phyloP scores from a whole-genome alignment of 805 yeast species.

The Tetrapisispora pingtungensis region DNA sequence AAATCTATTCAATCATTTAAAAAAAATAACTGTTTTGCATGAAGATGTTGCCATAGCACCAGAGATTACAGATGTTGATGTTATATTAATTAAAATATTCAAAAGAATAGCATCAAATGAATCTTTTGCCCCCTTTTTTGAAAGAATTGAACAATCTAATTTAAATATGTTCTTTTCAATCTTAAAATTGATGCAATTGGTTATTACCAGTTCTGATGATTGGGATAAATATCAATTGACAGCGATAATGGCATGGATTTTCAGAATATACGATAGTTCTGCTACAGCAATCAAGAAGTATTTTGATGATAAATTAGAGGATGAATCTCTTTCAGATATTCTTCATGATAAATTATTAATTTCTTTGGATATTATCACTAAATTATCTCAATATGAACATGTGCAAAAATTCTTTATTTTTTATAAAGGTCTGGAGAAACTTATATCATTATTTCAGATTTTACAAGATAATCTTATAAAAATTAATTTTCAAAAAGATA shows the following conservation, averaged over 20 bases:
- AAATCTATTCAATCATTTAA: constrained; percentile 5
- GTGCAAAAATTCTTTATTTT: constrained; percentile 30
- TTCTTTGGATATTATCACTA: constrained; percentile 28
- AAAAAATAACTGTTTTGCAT: not conserved
- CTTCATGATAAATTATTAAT: constrained; percentile 25
- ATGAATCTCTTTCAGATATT: constrained; percentile 9
- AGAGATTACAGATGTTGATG: constrained; percentile 7
- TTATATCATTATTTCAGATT: constrained; percentile 24
- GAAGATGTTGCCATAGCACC: not conserved
- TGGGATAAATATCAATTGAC: constrained; percentile 33
- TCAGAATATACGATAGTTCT: constrained; percentile 23
- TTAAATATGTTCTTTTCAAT: constrained; percentile 9
- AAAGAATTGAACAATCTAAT: constrained; percentile 7
- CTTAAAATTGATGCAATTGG: constrained; percentile 24
- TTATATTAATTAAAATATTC: constrained; percentile 22
- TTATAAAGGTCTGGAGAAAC: constrained; percentile 30
- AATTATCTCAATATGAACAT: constrained; percentile 28
- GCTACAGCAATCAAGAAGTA: constrained; percentile 15
- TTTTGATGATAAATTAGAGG: constrained; percentile 15
- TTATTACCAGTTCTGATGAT: constrained; percentile 29
- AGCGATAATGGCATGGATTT: constrained; percentile 33
- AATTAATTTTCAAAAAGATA: constrained; percentile 21
- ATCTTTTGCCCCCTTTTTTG: constrained; percentile 28
- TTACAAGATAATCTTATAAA: constrained; percentile 30
- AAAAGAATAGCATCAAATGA: constrained; percentile 26